Evolutionary conservation across 371 early-diverging fungal genomes (phyloP).

Genomic region (Rhizomucor pusillus): DNA sequence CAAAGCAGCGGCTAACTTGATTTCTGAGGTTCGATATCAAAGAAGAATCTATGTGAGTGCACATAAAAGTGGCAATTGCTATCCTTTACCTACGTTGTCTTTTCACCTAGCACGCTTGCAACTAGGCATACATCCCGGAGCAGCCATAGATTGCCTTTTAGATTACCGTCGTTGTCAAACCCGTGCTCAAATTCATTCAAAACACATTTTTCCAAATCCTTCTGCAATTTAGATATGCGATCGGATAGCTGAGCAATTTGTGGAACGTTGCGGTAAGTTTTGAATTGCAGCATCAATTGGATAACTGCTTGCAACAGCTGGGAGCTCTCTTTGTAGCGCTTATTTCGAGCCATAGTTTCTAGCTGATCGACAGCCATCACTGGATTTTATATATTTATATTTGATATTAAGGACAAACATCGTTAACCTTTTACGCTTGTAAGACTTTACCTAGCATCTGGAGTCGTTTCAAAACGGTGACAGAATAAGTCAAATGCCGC

Average conservation of each 20-base stretch:
- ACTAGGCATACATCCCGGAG: slow-evolving; percentile 81
- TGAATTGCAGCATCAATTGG: slow-evolving; percentile 78
- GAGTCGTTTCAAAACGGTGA: slow-evolving; percentile 78
- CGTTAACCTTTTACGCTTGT: neutral
- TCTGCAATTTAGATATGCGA: slow-evolving; percentile 60
- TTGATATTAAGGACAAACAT: no score
- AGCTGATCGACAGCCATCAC: slow-evolving; percentile 82
- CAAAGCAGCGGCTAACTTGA: slow-evolving; percentile 75
- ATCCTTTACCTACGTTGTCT: slow-evolving; percentile 54
- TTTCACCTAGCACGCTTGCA: slow-evolving; percentile 67
- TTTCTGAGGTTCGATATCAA: slow-evolving; percentile 16
- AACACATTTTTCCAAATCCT: slow-evolving; percentile 68
- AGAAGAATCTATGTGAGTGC: neutral
- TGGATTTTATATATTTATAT: slow-evolving; percentile 4
- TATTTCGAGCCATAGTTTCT: slow-evolving; percentile 58
- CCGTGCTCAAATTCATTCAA: slow-evolving; percentile 73
- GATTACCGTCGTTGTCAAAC: slow-evolving; percentile 52
- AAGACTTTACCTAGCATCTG: slow-evolving; percentile 75
- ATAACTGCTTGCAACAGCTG: slow-evolving; percentile 80
- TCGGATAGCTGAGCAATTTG: slow-evolving; percentile 73
- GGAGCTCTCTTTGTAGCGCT: slow-evolving; percentile 77
- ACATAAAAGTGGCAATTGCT: neutral
- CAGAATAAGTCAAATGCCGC: slow-evolving; percentile 79
- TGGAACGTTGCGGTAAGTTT: slow-evolving; percentile 68
- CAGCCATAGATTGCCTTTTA: slow-evolving; percentile 47